Percentiles rank a stretch among this genome's conserved stretches.
Conservation (phyloP, 139 green algal genomes). For the Zygnema cylindricum region DNA sequence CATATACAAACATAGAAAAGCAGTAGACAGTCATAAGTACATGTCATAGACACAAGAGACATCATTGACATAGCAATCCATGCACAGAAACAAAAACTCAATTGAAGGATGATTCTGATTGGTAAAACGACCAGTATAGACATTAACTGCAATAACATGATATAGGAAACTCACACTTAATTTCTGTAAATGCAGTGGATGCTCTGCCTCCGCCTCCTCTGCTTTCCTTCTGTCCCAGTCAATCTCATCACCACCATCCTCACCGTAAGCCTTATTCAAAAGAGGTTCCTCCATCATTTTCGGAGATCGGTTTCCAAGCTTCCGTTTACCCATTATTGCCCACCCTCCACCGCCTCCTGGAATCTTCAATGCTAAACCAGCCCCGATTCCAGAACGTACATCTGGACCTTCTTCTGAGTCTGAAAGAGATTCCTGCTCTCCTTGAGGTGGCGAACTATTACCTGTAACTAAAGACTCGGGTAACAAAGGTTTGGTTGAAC, state of each 20-base stretch:
- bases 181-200: constrained; percentile 25
- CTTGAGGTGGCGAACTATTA: neutral
- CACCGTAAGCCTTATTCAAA: constrained; percentile 46
- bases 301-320: neutral
- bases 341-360: neutral
- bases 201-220: constrained; percentile 32
- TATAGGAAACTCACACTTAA: neutral
- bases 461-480: neutral
- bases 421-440: neutral
- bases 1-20: too few relatives aligned
- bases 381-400: neutral
- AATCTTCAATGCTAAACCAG: neutral
- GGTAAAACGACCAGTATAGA: too few relatives aligned
- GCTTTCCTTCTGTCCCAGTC: constrained; percentile 45
- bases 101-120: too few relatives aligned
- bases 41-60: too few relatives aligned
- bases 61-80: too few relatives aligned
- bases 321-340: neutral
- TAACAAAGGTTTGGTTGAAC: neutral
- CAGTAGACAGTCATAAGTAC: too few relatives aligned
- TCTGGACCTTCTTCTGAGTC: neutral
- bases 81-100: too few relatives aligned
- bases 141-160: too few relatives aligned
- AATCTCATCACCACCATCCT: constrained; percentile 55
- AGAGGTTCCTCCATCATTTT: constrained; percentile 21